Evolutionary conservation across 768 basidiomycete genomes (phyloP), one percentile per base, ranked within the genome.

Genomic region (Panus rudis): DNA sequence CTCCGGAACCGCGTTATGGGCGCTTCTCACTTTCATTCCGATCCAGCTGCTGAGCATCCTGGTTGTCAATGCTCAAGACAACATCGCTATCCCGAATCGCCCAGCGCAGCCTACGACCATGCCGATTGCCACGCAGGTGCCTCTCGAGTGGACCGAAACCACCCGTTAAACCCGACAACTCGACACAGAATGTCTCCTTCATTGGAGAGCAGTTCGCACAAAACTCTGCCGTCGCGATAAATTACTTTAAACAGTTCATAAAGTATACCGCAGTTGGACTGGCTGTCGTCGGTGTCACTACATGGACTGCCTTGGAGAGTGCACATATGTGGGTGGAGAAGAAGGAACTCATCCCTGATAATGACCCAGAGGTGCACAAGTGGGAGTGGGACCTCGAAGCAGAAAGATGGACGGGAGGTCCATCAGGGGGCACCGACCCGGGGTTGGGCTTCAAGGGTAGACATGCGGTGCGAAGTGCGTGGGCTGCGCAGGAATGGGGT

Each of bases 401-500:
- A 14, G 79, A 80, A 41, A 65, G 66, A 40, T 87, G 84, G 84
- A 67, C 78, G 6, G 78, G 64, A 51, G 46, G 65, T 21, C 45
- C 47, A 13, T 37, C 28, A 24, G 81, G 79, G 4, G 86, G 85
- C 37, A 88, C 85, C n/a, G 83, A 88, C 58, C 71, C 80, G 4
- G 73, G 64, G n/a, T 63, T 88, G 7, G 80, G 83, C 2, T 70
- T 75, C 55, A 67, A 64, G 52, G 82, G 71, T 17, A 66, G 81
- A 21, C 78, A 82, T 56, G 70, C 73, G 31, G 62, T 83, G 1
- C 78, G 85, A 25, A 71, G 73, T 23, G 82, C 85, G 11, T 89
- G 84, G 84, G 78, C 81, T 63, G 75, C 77, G 1, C 70, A 76
- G 45, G 66, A 82, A 48, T 84, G 84, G 80, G 78, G 76, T 14